Evolutionary conservation across 345 rosid genomes (phyloP), one percentile per base, ranked within the genome.

Genomic region (Heritiera fomes): DNA sequence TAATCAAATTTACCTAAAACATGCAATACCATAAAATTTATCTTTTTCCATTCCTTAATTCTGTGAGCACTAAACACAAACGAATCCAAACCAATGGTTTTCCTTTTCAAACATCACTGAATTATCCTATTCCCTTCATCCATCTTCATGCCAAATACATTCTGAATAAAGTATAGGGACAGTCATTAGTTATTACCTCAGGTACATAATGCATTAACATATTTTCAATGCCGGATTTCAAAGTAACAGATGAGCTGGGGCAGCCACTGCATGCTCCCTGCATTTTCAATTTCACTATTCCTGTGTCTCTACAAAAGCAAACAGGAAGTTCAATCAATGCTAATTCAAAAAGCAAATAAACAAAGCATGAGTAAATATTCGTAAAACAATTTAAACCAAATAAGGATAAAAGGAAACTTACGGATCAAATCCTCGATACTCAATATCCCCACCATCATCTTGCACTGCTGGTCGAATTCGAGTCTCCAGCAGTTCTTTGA

Each of bases 231-330:
- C 98, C 98, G 71, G 98, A 96, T 88, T 96, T 96, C 87, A 96
- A 80, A 69, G 99, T 96, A 79, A 96, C 98, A 23, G 99, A 88
- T 70, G 98, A 96, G 84, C 98, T 96, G 18, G 98, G 99, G 84
- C 99, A 96, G 78, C 99, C 99, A 60, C 98, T 96, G 84, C 99
- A 96, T 46, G 98, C 98, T 83, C 98, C 97, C 87, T 96, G 99
- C 99, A 96, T 94, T 80, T 85, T 81, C 89, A 96, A 87, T 87
- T 90, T 96, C 79, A 96, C 98, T 66, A 90, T 78, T 76, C 98
- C 97, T 50, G 94, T 94, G 82, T 96, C 97, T 75, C 98, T 96
- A 65, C 8, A 78, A 38, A 79, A 77, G 79, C 70, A 83, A 84
- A 80, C 10, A 75, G 30, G 41, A 9, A 71, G 47, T 68, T 55